Evolutionary conservation across 2,329 filamentous ascomycete genomes (phyloP).

Genomic region (Sporothrix brasiliensis): DNA sequence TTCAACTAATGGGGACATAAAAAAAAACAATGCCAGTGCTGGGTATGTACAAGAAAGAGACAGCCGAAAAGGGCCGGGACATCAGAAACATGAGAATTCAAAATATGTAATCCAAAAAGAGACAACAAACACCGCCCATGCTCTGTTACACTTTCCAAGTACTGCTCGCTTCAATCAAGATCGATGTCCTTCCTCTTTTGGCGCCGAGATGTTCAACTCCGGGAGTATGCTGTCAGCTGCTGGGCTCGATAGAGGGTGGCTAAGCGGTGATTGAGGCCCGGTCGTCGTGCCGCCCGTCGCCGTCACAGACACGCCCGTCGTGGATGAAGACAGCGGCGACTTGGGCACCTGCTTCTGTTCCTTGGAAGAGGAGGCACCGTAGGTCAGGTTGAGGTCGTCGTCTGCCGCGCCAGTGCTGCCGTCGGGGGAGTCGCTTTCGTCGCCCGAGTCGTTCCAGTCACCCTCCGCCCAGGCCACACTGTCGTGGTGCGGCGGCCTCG

Average conservation of each 20-base stretch:
- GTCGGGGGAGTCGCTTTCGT: conserved; percentile 46
- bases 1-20: neutral
- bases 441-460: conserved; percentile 61
- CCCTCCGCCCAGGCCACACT: conserved; percentile 68
- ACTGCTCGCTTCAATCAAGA: neutral
- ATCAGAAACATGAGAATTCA: neutral
- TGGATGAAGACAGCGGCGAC: conserved; percentile 27
- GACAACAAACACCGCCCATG: too few species aligned
- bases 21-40: neutral
- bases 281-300: conserved; percentile 28
- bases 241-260: neutral
- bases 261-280: conserved; percentile 26
- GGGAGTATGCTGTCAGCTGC: neutral
- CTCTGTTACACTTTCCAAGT: too few species aligned
- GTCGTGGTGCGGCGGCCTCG: conserved; percentile 46
- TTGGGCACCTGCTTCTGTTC: conserved; percentile 4
- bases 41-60: neutral
- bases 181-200: neutral
- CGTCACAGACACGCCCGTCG: conserved; percentile 26
- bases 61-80: too few species aligned
- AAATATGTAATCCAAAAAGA: conserved; percentile 9
- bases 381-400: neutral
- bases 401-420: neutral
- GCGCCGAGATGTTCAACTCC: neutral
- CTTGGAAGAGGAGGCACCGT: neutral